phyloP scores from a whole-genome alignment of 2,329 filamentous ascomycete species.

The Cadophora sp. region DNA sequence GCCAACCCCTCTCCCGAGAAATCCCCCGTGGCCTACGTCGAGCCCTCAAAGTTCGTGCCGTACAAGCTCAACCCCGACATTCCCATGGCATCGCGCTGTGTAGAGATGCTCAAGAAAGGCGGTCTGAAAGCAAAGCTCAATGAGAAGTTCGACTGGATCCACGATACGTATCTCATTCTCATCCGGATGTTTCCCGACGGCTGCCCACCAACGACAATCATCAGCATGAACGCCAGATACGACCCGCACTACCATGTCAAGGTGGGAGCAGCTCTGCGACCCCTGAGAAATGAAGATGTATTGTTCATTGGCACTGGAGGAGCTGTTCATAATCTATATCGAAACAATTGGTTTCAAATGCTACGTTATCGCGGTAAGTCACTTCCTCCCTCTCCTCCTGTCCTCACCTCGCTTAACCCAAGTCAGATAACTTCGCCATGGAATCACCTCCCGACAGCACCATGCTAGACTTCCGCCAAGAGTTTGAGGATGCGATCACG shows the following conservation, averaged over 20 bases:
- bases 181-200: slow-evolving; percentile 71
- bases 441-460: slow-evolving; percentile 62
- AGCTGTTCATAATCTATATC: slow-evolving; percentile 74
- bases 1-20: slow-evolving; percentile 66
- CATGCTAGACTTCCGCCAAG: slow-evolving; percentile 71
- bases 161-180: slow-evolving; percentile 73
- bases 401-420: neutral
- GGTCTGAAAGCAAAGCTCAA: slow-evolving; percentile 63
- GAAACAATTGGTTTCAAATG: slow-evolving; percentile 71
- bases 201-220: slow-evolving; percentile 70
- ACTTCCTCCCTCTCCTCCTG: neutral
- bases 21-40: slow-evolving; percentile 70
- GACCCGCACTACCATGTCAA: slow-evolving; percentile 63
- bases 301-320: slow-evolving; percentile 66
- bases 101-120: slow-evolving; percentile 55
- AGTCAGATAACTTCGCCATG: slow-evolving; percentile 65
- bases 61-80: slow-evolving; percentile 69
- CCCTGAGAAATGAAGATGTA: slow-evolving; percentile 60
- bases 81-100: slow-evolving; percentile 55
- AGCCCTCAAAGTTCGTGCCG: slow-evolving; percentile 67
- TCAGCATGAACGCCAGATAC: slow-evolving; percentile 61
- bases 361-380: slow-evolving; percentile 46
- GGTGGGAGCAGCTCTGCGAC: slow-evolving; percentile 62
- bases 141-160: slow-evolving; percentile 71
- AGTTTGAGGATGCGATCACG: slow-evolving; percentile 64